phyloP scores from a whole-genome alignment of 352 stramenopile species.

The Globisporangium alternatum region DNA sequence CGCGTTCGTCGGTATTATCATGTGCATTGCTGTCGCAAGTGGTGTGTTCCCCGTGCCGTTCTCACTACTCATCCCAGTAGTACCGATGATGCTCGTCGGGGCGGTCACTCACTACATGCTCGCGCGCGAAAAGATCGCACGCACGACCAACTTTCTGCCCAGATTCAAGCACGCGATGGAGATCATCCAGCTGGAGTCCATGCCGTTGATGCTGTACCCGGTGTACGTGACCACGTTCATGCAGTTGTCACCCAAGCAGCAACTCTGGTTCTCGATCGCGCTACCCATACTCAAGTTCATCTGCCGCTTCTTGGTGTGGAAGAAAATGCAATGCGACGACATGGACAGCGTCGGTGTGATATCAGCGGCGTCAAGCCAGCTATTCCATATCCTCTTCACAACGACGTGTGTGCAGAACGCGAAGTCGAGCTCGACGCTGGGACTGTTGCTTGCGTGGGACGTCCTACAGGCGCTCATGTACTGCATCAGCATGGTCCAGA shows the following conservation, averaged over 20 bases:
- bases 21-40: neutral
- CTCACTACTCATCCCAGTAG: neutral
- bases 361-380: neutral
- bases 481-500: neutral
- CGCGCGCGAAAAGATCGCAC: neutral
- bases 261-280: slow-evolving; percentile 1
- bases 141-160: neutral
- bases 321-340: neutral
- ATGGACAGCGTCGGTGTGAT: neutral
- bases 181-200: neutral
- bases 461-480: neutral
- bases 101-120: neutral
- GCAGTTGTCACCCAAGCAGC: neutral
- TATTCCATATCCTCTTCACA: slow-evolving; percentile 1
- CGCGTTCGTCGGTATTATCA: neutral
- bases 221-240: neutral
- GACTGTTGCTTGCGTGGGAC: neutral
- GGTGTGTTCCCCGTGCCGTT: slow-evolving; percentile 1
- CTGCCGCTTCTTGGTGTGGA: neutral
- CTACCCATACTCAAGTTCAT: slow-evolving; percentile 1
- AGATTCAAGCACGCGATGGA: neutral
- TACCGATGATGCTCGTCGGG: neutral
- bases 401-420: slow-evolving; percentile 4
- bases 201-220: neutral
- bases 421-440: neutral